Evolutionary conservation across 2,329 filamentous ascomycete species (phyloP), one percentile per base, ranked within the genome.

Genomic region (Diplodia scrobiculata): DNA sequence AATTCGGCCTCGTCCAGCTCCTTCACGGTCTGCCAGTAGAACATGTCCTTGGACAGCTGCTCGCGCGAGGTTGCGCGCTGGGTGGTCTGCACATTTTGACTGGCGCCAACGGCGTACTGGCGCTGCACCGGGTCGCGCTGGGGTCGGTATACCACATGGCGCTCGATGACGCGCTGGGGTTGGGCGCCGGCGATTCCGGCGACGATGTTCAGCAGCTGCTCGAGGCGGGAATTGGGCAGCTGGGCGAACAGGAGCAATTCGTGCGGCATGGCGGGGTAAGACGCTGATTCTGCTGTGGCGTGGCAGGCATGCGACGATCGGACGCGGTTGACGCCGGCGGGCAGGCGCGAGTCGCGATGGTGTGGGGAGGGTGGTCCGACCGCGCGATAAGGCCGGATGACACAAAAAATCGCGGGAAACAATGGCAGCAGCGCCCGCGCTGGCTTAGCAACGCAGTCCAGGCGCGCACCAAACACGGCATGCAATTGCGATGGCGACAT

Each of bases 221-320:
- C 79, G 78, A 87, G 85, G 71, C 86, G 84, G 47, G 81, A 76
- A 38, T 77, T 74, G 10, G 85, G 81, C 66, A 89, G 81, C 72
- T 85, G 83, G 71, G 84, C 85, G 76, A 84, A 87, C 53, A 89
- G 81, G 55, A 86, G 78, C 70, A 87, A 80, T 78, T 88, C 86
- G 76, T 88, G 85, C 86, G 63, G 63, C 64, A 66, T 66, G 64
- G 45, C 47, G 55, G 45, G 38, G 55, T 60, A 41, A 54, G 48
- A 25, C 19, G 38, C 38, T 50, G 45, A 41, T 58, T 41, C 27
- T 54, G 53, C 14, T 45, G 25, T 21, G 45, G 58, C 58, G 58
- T 32, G 58, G 41, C 38, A 41, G 55, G 17, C 29, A 41, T 47
- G 38, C 55, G 55, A n/a, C 58, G 58, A 62, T 62, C 58, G 45